Evolutionary conservation across 768 basidiomycete species (phyloP).

Genomic region (Chalciporus chontae): DNA sequence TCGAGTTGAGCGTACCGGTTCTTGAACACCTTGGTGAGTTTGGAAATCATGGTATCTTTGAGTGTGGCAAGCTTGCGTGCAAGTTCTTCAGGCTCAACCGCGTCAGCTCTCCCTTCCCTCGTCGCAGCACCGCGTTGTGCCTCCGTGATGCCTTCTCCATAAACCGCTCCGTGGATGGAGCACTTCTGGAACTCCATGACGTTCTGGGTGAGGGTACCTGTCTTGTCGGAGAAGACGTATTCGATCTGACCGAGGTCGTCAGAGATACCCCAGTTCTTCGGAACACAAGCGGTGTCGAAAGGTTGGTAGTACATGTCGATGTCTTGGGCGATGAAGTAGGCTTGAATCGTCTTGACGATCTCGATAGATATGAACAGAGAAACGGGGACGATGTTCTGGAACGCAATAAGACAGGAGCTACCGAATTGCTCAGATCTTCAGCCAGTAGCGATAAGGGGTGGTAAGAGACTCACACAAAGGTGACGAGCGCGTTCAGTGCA

Average conservation of each 20-base stretch:
- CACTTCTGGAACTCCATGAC: conserved; percentile 99
- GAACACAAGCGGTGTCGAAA: conserved; percentile 84
- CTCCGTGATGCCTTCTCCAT: conserved; percentile 94
- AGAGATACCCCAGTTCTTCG: conserved; percentile 98
- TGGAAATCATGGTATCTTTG: conserved; percentile 74
- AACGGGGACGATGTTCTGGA: conserved; percentile 96
- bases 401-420: conserved; percentile 90
- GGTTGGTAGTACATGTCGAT: conserved; percentile 93
- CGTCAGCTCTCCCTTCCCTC: conserved; percentile 67
- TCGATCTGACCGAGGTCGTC: conserved; percentile 99
- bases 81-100: conserved; percentile 69
- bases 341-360: conserved; percentile 97
- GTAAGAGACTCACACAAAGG: conserved; percentile 74
- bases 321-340: conserved; percentile 94
- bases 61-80: conserved; percentile 56
- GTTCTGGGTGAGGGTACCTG: conserved; percentile 96
- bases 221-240: conserved; percentile 93
- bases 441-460: not conserved
- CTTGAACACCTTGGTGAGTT: conserved; percentile 77
- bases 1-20: conserved; percentile 82
- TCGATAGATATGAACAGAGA: conserved; percentile 97
- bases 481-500: conserved; percentile 77
- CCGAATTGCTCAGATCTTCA: conserved; percentile 4
- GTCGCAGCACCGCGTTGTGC: conserved; percentile 91
- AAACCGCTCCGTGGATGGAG: conserved; percentile 76